Base-by-base conservation (phyloP, 805 yeast genomes). In the Metschnikowia bowlesiae region DNA sequence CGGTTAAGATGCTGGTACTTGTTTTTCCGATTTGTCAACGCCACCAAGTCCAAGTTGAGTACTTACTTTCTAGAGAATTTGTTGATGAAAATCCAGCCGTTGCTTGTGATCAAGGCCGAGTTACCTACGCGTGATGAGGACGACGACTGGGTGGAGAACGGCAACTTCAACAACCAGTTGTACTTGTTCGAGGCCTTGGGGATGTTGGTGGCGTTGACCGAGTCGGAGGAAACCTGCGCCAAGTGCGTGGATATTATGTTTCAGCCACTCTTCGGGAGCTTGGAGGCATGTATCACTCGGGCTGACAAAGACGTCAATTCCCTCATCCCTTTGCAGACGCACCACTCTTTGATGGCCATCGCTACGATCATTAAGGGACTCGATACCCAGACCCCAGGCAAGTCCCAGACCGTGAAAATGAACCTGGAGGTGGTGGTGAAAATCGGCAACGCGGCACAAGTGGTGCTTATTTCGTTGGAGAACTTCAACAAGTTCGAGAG, bases 341-440 rank as follows among this genome's bases (percentile, higher is more conserved):
- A 94, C 65, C 97, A 92, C 64, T 78, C 84, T 33, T 69, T 94
- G 44, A 81, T 89, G 82, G 91, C 97, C 0, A 81, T 92, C 41
- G 97, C 97, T 41, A 89, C 97, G 0, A 78, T 91, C 61, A 85
- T 90, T 3, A 81, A 94, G 63, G 98, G 98, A 4, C 82, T 87
- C 60, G 94, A 85, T 50, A 78, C 76, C 46, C 75, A 70, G 39
- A 61, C 62, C 36, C 70, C 68, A 37, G 67, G 66, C 39, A 68
- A 66, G 47, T 65, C 59, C 1, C 55, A 42, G 10, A 39, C 48
- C 5, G 22, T 55, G 43, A 54, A 58, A 28, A 51, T 62, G 47
- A 57, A 74, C 6, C 56, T 66, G 18, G 76, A 72, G 39, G 61
- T 81, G 14, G 75, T 79, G 6, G 56, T 54, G 11, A 70, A 70